Evolutionary conservation across 345 rosid species (phyloP).

Genomic region (Zanthoxylum bungeanum): DNA sequence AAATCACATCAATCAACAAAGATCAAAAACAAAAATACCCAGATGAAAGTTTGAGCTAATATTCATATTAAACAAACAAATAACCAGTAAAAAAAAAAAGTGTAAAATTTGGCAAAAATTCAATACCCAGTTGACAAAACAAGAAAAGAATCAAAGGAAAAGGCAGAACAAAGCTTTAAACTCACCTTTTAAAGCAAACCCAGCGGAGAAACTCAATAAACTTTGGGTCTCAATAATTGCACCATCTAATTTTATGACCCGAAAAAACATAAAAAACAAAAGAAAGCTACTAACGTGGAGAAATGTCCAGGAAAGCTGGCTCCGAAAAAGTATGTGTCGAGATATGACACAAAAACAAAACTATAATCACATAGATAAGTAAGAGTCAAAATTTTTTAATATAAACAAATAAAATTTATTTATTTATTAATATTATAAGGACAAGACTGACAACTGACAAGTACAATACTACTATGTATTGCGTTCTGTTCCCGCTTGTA

Average conservation of each 20-base stretch:
- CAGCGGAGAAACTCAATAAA: background rate
- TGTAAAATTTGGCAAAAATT: background rate
- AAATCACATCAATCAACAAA: background rate
- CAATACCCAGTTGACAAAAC: conserved; percentile 10
- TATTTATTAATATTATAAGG: no score
- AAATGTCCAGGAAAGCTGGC: conserved; percentile 32
- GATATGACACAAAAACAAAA: background rate
- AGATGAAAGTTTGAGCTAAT: background rate
- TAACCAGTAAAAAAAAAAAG: background rate
- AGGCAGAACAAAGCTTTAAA: background rate
- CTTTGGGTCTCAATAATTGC: conserved; percentile 31
- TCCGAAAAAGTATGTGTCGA: conserved; percentile 49
- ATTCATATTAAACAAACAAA: background rate
- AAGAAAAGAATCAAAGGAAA: background rate
- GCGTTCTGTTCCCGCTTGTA: conserved; percentile 12
- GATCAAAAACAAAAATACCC: conserved; percentile 14
- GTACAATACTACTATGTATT: background rate
- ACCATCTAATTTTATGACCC: conserved; percentile 17
- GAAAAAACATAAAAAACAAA: background rate
- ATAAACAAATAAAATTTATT: no score
- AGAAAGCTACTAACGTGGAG: conserved; percentile 30
- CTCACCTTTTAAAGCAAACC: background rate
- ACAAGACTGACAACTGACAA: no score
- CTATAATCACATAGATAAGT: background rate
- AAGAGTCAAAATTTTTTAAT: conserved; percentile 15